Percentiles rank a stretch among this genome's conserved stretches.
These are phyloP conservation scores for Spergularia marina DNA, from an alignment of 148 eudicot species.

Conservation along the genomic window DNA sequence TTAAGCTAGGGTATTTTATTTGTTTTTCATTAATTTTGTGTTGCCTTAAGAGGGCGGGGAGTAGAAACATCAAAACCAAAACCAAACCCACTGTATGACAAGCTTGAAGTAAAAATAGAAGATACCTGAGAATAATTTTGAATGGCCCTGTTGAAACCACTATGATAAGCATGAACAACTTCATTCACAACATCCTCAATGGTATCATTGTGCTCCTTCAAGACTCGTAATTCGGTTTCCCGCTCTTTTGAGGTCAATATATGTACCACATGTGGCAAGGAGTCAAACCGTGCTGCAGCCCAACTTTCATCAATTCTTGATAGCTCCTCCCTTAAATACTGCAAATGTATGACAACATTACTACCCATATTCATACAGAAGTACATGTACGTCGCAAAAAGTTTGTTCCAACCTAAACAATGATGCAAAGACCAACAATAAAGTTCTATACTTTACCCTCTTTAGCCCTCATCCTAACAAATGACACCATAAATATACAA, in stretches of 20 bases:
- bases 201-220: conserved; percentile 89
- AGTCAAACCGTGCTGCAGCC: conserved; percentile 91
- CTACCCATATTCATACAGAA: background rate
- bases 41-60: background rate
- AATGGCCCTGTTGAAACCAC: conserved; percentile 98
- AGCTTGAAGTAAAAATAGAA: background rate
- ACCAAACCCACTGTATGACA: background rate
- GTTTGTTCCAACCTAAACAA: background rate
- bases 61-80: background rate
- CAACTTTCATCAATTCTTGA: conserved; percentile 77
- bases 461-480: no score
- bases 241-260: conserved; percentile 95
- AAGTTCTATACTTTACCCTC: no score
- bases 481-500: no score
- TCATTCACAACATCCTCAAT: conserved; percentile 97
- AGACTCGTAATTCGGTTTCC: conserved; percentile 56
- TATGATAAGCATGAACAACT: conserved; percentile 95
- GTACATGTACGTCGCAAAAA: conserved; percentile 10
- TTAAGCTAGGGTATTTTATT: background rate
- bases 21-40: background rate
- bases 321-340: conserved; percentile 85
- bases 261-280: conserved; percentile 93
- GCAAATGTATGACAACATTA: conserved; percentile 17
- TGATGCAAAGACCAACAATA: background rate
- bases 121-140: conserved; percentile 98